Evolutionary conservation across 2,329 filamentous ascomycete species (phyloP), one percentile per base, ranked within the genome.

Genomic region (Nemania sp.): DNA sequence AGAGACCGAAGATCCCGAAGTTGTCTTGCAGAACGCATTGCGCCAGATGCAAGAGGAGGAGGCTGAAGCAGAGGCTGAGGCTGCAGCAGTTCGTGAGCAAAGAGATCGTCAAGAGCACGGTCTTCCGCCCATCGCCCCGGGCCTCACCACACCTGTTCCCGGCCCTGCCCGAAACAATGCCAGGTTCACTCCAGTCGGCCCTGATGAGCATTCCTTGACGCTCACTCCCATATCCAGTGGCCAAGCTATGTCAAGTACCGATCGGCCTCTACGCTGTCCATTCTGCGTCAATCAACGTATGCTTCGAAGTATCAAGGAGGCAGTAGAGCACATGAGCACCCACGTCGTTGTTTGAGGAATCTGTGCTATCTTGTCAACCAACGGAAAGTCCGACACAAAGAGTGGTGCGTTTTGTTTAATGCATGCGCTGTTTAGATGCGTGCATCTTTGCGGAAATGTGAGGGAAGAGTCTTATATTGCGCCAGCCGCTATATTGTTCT

Each of bases 271-370:
- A 29, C 82, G 87, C 20, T 89, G 87, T 70, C 87, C 87, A 0
- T 89, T 88, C 71, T 89, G 87, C 69, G 83, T 89, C 41, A 89
- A 89, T 71, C 85, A 88, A 72, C 82, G 87, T 5, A 88, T 89
- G 86, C 80, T 89, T 59, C 81, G 87, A 20, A 86, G 83, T 0
- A 87, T 89, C 53, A 89, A 87, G 77, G 87, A 89, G 75, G 86
- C 87, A 4, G 87, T 89, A 2, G 87, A 89, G 75, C 87, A 89
- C 73, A 81, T 89, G 82, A 87, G 87, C 11, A 88, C 86, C 1
- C 87, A 89, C 68, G 87, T 89, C 4, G 83, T 89, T 15, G 86
- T 89, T 49, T 73, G 61, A 62, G 26, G 8, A 22, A 11, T 7
- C 13, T 11, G 32, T 18, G 5, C 24, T 10, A 11, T 27, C 10